Evolutionary conservation across 345 rosid species (phyloP), one percentile per base, ranked within the genome.

Genomic region (Lenwebbia sp.): DNA sequence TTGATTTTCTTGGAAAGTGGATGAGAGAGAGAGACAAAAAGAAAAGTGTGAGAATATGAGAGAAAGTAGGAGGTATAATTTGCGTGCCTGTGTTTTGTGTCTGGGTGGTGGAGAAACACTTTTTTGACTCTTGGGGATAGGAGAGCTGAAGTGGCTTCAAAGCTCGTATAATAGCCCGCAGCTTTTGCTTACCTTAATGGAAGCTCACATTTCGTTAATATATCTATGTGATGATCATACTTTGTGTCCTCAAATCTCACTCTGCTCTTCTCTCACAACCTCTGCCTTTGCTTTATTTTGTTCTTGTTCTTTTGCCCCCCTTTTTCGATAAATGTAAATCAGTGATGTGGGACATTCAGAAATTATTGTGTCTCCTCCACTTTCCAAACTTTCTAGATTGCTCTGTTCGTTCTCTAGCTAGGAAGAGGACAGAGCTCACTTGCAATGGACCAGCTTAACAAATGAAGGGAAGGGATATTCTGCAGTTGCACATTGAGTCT

Each of bases 91-190:
- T 8, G 78, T 33, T 33, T 70, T 33, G 78, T 23, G 47, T 70
- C 25, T 22, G 49, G 57, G 33, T 83, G 81, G 74, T 49, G 47
- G 83, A 54, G 84, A 56, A 86, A 75, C 56, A 51, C 50, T 55
- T 82, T 85, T 83, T 83, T 52, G 84, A 84, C 86, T 85, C 86
- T 51, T 33, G 50, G 5, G 76, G 50, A 2, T 2, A 49, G 51
- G 19, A n/a, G 81, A 83, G 91, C 89, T 91, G 91, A 91, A 86
- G 92, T 82, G 92, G 92, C 92, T 91, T 62, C 82, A 14, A 87
- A 86, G 30, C 37, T 28, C 83, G 51, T 78, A 37, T 19, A 9
- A 70, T 26, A 58, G 91, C 92, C 92, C 91, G 91, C 92, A 87
- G 92, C 90, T 82, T 82, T 83, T 19, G 47, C 41, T 40, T 1